A percentile compares a stretch with the other conserved stretches of the same genome.
Evolutionary conservation across 352 stramenopile genomes (phyloP).

Genomic region (Globisporangium spinosum): DNA sequence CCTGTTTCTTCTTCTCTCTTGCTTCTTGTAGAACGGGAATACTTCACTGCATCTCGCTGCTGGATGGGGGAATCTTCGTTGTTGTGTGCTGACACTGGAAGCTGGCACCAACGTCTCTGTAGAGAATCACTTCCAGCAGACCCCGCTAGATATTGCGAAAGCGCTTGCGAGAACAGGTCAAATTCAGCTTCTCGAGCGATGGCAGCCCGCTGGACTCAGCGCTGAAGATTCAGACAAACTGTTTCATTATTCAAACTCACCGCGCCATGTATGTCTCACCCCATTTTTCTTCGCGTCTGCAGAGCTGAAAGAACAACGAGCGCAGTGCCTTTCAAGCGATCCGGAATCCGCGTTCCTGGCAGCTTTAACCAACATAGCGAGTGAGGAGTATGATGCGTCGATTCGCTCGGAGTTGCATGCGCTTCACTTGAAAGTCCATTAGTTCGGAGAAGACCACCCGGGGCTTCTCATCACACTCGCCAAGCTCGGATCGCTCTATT

Average conservation of each 20-base stretch:
- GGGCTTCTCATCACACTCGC: slow-evolving; percentile 32
- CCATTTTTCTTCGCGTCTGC: not conserved
- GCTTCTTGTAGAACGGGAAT: slow-evolving; percentile 46
- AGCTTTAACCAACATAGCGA: slow-evolving; percentile 4
- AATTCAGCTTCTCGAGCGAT: slow-evolving; percentile 36
- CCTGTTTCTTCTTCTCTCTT: not conserved
- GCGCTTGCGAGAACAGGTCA: slow-evolving; percentile 36
- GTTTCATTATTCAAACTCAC: not conserved
- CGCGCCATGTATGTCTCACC: not conserved
- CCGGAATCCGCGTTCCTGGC: not conserved
- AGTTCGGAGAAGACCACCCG: slow-evolving; percentile 31
- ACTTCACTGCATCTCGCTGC: slow-evolving; percentile 64
- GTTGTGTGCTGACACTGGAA: slow-evolving; percentile 56
- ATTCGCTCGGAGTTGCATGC: slow-evolving; percentile 52
- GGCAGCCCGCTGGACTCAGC: slow-evolving; percentile 42
- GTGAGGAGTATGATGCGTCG: slow-evolving; percentile 27
- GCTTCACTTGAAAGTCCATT: slow-evolving; percentile 42
- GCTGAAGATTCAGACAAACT: slow-evolving; percentile 29
- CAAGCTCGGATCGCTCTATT: slow-evolving; percentile 43
- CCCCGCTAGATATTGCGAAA: slow-evolving; percentile 36
- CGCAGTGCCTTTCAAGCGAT: slow-evolving; percentile 13
- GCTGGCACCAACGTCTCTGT: slow-evolving; percentile 27
- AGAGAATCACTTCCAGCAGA: slow-evolving; percentile 35
- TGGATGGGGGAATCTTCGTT: slow-evolving; percentile 57
- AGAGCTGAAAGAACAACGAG: slow-evolving; percentile 30